A percentile compares a stretch with the other conserved stretches of the same genome.
Evolutionary conservation across 768 basidiomycete genomes (phyloP).

Genomic region (Agaricus subrufescens): DNA sequence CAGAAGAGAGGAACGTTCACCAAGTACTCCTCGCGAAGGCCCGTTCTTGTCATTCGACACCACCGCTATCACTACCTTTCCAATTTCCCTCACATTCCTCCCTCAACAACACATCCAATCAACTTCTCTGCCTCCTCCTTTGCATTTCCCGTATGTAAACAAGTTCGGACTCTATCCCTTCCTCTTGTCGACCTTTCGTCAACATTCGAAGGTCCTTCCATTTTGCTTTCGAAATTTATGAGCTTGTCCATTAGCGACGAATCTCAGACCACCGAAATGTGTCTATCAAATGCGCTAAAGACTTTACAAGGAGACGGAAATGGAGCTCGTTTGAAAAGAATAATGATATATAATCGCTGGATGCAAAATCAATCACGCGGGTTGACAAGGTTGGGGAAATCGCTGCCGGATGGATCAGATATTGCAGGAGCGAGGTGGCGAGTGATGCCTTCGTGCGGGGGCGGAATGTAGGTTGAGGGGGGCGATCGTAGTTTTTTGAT

Average conservation of each 20-base stretch:
- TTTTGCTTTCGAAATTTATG: conserved; percentile 72
- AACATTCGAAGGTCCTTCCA: conserved; percentile 57
- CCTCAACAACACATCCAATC: conserved; percentile 37
- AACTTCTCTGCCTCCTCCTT: conserved; percentile 57
- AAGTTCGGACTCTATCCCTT: conserved; percentile 81
- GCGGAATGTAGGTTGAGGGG: background rate
- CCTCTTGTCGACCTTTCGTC: conserved; percentile 74
- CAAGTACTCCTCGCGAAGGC: too few relatives aligned
- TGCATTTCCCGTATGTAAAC: conserved; percentile 78
- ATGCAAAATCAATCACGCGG: conserved; percentile 63
- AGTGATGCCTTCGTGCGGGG: background rate
- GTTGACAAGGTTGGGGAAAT: background rate
- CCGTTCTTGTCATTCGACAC: too few relatives aligned
- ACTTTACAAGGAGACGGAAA: conserved; percentile 29
- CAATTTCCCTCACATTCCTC: too few relatives aligned
- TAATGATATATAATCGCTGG: conserved; percentile 91
- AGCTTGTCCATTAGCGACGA: conserved; percentile 71
- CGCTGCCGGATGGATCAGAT: background rate
- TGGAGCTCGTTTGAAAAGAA: conserved; percentile 58
- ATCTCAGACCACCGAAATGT: conserved; percentile 88
- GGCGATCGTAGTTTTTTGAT: background rate
- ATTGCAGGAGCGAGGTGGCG: too few relatives aligned
- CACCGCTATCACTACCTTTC: too few relatives aligned
- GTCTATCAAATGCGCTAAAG: conserved; percentile 43
- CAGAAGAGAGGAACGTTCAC: too few relatives aligned